Conservation (phyloP, 495 filamentous ascomycete species). For the Aspergillus leporis region DNA sequence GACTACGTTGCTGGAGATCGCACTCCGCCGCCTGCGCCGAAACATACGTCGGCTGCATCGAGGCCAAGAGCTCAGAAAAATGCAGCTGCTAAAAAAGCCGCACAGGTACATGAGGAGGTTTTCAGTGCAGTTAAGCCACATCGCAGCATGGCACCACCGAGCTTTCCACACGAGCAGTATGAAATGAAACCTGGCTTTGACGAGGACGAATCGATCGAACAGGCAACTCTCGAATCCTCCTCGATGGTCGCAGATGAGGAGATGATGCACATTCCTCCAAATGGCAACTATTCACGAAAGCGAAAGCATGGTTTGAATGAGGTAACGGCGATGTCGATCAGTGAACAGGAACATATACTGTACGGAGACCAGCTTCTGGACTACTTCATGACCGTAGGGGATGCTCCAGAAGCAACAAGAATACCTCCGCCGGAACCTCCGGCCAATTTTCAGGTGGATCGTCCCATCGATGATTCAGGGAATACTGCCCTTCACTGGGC, state of each 20-base stretch:
- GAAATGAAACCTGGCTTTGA: slow-evolving; percentile 60
- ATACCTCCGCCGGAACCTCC: slow-evolving; percentile 75
- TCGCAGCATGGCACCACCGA: slow-evolving; percentile 45
- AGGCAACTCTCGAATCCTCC: slow-evolving; percentile 73
- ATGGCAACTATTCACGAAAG: slow-evolving; percentile 69
- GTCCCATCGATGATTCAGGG: slow-evolving; percentile 81
- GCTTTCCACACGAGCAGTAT: slow-evolving; percentile 55
- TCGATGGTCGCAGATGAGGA: slow-evolving; percentile 84
- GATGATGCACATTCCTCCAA: slow-evolving; percentile 65
- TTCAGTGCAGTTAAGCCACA: slow-evolving; percentile 43
- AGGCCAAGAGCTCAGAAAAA: slow-evolving; percentile 67
- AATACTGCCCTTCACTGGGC: slow-evolving; percentile 96
- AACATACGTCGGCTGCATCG: slow-evolving; percentile 71
- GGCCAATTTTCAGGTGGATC: slow-evolving; percentile 78
- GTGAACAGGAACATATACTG: slow-evolving; percentile 79
- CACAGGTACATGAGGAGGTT: slow-evolving; percentile 41
- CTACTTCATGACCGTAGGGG: slow-evolving; percentile 84
- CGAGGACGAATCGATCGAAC: slow-evolving; percentile 81
- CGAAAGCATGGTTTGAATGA: slow-evolving; percentile 68
- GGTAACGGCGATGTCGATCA: slow-evolving; percentile 58
- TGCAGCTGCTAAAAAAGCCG: slow-evolving; percentile 29
- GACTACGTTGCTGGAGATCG: slow-evolving; percentile 81
- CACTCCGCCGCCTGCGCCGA: slow-evolving; percentile 90
- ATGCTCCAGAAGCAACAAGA: slow-evolving; percentile 59
- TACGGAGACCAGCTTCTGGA: slow-evolving; percentile 92